Evolutionary conservation across 2,329 filamentous ascomycete genomes (phyloP), one percentile per base, ranked within the genome.

Genomic region (Myotisia sp.): DNA sequence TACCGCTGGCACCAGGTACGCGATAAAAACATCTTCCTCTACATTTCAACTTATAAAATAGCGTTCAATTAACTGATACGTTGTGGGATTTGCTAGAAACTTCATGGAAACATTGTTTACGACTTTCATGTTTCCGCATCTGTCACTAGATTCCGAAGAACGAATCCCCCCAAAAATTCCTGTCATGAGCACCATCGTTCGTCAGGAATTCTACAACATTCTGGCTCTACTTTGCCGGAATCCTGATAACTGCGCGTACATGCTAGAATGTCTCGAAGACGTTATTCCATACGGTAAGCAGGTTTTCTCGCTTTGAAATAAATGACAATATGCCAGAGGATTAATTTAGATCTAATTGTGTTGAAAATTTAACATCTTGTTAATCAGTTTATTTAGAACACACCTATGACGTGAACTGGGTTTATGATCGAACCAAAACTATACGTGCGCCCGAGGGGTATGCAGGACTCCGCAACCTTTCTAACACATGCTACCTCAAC

Each of bases 401-500:
- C 44, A 62, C 65, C 9, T 77, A 76, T 41, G 71, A 81, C 0
- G 59, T 79, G 3, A 60, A 60, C 3, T 70, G 65, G 48, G 56
- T 63, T 29, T 78, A 81, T 41, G 80, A 87, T 33, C 67, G 76
- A 21, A 58, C 57, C 24, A 76, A 71, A 47, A 70, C 74, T 10
- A 69, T 92, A n/a, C 74, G 84, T 41, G 75, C 82, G 2, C 59
- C 71, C 1, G 80, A 80, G 42, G 85, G 84, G 13, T 92, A 92
- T 52, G 74, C 80, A n/a, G 90, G 90, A 1, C 59, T 98, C n/a
- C 71, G 71, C 37, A 98, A 98, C 48, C 68, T 94, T 10, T 90
- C 84, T 6, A 93, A 94, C 52, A 95, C 92, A 0, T 98, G 90
- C 58, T 98, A 98, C 53, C 70, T 95, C 51, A 98, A 98, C 53